Base-by-base conservation (phyloP, 495 filamentous ascomycete species). In the Poronia punctata region DNA sequence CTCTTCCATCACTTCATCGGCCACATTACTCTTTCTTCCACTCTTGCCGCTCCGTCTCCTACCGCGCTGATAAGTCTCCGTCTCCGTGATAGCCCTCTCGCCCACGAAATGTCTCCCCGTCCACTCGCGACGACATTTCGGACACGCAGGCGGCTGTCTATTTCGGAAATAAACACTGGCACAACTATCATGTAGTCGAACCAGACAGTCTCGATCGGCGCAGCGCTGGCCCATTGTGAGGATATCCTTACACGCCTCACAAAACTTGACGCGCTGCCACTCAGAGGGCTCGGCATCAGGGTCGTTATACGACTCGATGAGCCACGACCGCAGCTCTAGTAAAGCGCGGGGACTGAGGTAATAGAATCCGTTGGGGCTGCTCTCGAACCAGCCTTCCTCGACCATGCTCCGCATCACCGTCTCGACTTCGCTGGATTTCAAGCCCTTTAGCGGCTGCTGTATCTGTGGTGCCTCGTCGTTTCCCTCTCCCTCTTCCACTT, bases 221-320 rank as follows among this genome's bases (percentile, higher is more conserved):
- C 90, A 97, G 15, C 90, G 76, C 72, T 90, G 82, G 4, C 90
- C 90, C 45, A 85, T 65, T 6, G 88, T 97, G 41, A 96, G 75
- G 40, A 97, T 84, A 59, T 96, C 88, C 61, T 78, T 85, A 59
- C 92, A 98, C 2, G 84, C 86, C 57, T 80, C 74, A 62, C 92
- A 98, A 43, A 80, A 76, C 75, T 92, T 94, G 57, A 98, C 83
- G 45, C 74, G 74, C 49, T 83, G 70, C 68, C 67, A 74, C 24
- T 72, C 75, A 10, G 68, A 70, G 1, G 72, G 66, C 4, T 68
- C 71, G 1, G 71, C 70, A 17, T 77, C 78, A 3, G 57, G 47
- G 46, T 87, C 81, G 59, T 96, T 96, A 52, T 95, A 98, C 38
- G 81, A 84, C 33, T 80, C 79, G 12, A 84, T 66, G 33, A 98